Evolutionary conservation across 106 monocot species (phyloP), one percentile per base, ranked within the genome.

Genomic region (Xerophyta viscosa): DNA sequence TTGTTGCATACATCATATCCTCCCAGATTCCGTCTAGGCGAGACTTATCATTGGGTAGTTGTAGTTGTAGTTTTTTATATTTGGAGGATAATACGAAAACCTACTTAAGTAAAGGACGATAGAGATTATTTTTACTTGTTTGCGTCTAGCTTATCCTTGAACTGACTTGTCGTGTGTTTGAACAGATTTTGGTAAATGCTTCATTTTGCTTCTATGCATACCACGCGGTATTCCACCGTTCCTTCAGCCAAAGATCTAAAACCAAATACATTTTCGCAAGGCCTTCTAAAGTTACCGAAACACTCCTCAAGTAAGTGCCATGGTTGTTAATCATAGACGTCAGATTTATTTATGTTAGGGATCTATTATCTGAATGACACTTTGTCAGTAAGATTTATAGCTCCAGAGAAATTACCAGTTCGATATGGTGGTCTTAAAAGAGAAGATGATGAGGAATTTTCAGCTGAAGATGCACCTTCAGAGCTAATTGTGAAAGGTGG

Each of bases 351-450:
- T 13, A 13, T 10, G 15, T 27, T 52, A 27, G 1, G 24, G 31
- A 20, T 48, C 5, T 4, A 43, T 43, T 30, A 43, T 51, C 31
- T 54, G 21, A 21, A 20, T 46, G 46, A 46, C 7, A 20, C 28
- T 43, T n/a, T 62, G 31, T 39, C 36, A 29, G 2, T 13, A 27
- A 87, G 87, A 66, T 79, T 66, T 47, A 83, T 83, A 42, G 37
- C 68, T 0, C 66, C 83, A 4, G 79, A 88, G 69, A 52, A 79
- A 20, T 53, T 88, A 71, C 88, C 88, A 3, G 24, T 83, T 19
- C 65, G 69, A 24, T 83, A 88, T 45, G 88, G 88, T 15, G 88
- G 88, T 9, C 59, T 88, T 20, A 76, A 71, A 55, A 72, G 88
- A 64, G 60, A 72, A 3, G 52, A 68, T 2, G 84, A 84, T 2